Percentiles rank a stretch among this genome's conserved stretches.
phyloP scores from a whole-genome alignment of 2,329 filamentous ascomycete species.

The Phaeosphaeriaceae sp. region DNA sequence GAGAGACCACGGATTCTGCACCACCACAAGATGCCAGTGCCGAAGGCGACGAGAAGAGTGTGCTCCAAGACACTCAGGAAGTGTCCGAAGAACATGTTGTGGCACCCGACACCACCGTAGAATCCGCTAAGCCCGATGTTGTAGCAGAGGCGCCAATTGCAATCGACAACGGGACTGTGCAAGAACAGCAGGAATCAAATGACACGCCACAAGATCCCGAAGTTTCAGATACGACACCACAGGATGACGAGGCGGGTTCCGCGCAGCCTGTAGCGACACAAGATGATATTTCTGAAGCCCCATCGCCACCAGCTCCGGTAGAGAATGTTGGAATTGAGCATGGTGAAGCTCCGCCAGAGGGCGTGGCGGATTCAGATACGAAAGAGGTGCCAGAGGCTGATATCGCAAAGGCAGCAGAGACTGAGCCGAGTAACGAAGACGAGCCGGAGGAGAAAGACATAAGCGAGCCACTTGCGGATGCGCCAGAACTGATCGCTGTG shows the following conservation, averaged over 20 bases:
- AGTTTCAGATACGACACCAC: not conserved
- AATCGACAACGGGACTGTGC: not conserved
- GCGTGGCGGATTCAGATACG: not conserved
- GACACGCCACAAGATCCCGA: not conserved
- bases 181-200: not conserved
- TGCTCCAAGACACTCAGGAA: not conserved
- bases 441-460: not conserved
- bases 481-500: not conserved
- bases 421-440: not conserved
- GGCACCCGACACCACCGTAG: not conserved
- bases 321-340: not conserved
- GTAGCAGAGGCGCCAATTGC: not conserved
- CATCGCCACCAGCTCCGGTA: not conserved
- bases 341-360: not conserved
- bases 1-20: not conserved
- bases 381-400: not conserved
- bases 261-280: not conserved
- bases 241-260: not conserved
- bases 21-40: not conserved
- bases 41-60: not conserved
- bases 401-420: not conserved
- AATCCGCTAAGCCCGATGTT: not conserved
- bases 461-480: conserved; percentile 4
- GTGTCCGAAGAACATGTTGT: not conserved
- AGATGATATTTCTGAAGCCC: not conserved